These are phyloP conservation scores for Plectranthus barbatus DNA, from an alignment of 257 asterid genomes.

Conservation along the genomic window DNA sequence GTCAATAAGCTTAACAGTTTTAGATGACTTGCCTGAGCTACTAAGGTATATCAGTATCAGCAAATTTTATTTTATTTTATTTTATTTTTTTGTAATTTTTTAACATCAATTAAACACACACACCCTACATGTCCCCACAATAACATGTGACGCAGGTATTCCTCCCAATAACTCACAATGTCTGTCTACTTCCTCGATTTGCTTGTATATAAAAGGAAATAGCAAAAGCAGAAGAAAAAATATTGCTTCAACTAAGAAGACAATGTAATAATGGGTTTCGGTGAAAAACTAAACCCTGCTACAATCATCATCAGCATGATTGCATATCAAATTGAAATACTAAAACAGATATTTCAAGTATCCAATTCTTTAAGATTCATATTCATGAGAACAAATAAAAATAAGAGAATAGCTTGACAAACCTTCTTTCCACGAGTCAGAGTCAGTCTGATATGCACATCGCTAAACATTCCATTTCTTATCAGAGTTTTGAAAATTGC, in stretches of 20 bases:
- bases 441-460: constrained; percentile 76
- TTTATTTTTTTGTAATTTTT: too few species aligned
- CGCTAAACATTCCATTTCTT: constrained; percentile 75
- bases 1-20: neutral
- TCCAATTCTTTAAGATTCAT: neutral
- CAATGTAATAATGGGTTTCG: too few species aligned
- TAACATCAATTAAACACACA: too few species aligned
- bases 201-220: neutral
- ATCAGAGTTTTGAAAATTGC: constrained; percentile 80
- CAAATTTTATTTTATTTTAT: too few species aligned
- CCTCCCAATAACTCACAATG: neutral
- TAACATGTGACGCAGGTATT: neutral
- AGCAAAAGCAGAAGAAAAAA: neutral
- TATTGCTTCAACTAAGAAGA: neutral
- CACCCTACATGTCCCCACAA: too few species aligned
- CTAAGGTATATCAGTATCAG: neutral
- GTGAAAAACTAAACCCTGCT: too few species aligned
- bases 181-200: neutral
- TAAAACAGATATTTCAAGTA: neutral
- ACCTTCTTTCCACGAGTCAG: constrained; percentile 97
- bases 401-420: neutral
- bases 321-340: neutral
- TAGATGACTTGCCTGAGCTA: neutral
- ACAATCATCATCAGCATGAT: neutral
- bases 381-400: neutral